Evolutionary conservation across 148 eudicot species (phyloP), one percentile per base, ranked within the genome.

Genomic region (Vaccinium vitisidaea): DNA sequence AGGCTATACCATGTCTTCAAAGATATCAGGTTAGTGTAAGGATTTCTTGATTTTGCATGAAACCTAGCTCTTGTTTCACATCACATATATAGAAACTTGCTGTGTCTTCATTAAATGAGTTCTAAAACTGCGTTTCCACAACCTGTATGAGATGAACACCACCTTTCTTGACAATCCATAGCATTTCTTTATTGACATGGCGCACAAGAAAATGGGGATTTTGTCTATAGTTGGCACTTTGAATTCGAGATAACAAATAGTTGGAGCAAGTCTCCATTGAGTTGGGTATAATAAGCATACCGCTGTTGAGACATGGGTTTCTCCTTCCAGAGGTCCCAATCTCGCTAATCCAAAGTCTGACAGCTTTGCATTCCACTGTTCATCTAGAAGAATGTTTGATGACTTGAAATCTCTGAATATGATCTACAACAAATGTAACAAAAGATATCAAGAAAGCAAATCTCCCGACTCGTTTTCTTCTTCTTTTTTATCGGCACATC

Each of bases 341-440:
- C 97, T 88, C 36, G 97, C 97, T 88, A 94, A 88, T 86, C 97
- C 97, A 87, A 94, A 94, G 83, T 94, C 97, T 39, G 97, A 94
- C 49, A 94, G 88, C 86, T 94, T 94, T 39, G 97, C 93, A 84
- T 91, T 94, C 97, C 97, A 94, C 21, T 92, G 87, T 54, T 92
- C 95, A 86, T 92, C 97, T 7, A 94, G 85, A 52, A 94, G 89
- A 82, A 94, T 94, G 85, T 94, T 94, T 74, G 97, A 94, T 58
- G 97, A 92, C 82, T 94, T 94, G 86, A 94, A 90, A 86, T 94
- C 97, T 87, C 97, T 85, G 82, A 92, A 94, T 77, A 94, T 94
- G 75, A 94, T 94, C 97, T 94, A 78, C 19, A 48, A 67, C 14
- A 83, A 85, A 61, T 59, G 27, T 23, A 43, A 53, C 19, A 5